Percentiles rank a stretch among this genome's conserved stretches.
Conservation (phyloP, 1,284 basidiomycete species). For the Hypsizygus ulmarius region DNA sequence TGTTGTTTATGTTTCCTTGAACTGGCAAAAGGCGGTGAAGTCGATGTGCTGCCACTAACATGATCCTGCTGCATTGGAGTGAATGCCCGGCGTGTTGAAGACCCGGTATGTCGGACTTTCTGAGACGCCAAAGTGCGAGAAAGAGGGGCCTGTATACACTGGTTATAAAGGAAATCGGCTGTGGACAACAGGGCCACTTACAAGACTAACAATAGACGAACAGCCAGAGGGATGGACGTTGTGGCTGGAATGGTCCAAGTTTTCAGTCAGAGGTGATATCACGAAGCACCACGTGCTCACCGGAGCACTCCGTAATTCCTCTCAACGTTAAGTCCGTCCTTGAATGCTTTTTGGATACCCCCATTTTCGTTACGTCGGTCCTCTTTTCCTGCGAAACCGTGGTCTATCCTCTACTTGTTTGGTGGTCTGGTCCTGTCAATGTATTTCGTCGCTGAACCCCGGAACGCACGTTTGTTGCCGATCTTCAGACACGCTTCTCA, state of each 20-base stretch:
- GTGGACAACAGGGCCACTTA: neutral
- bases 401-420: neutral
- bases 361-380: neutral
- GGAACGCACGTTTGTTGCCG: slow-evolving; percentile 13
- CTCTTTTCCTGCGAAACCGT: too few relatives aligned
- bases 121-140: slow-evolving; percentile 5
- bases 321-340: slow-evolving; percentile 18
- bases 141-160: neutral
- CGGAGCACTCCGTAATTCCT: slow-evolving; percentile 28
- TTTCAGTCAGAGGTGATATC: slow-evolving; percentile 30
- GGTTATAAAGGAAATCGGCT: neutral
- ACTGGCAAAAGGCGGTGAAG: slow-evolving; percentile 11
- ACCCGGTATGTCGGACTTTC: slow-evolving; percentile 3
- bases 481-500: neutral
- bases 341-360: slow-evolving; percentile 4
- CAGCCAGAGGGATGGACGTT: slow-evolving; percentile 2
- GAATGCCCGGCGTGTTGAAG: slow-evolving; percentile 11
- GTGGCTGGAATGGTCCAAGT: slow-evolving; percentile 5
- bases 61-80: slow-evolving; percentile 17
- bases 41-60: slow-evolving; percentile 5
- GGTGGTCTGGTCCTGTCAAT: neutral
- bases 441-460: neutral
- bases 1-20: slow-evolving; percentile 23
- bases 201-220: slow-evolving; percentile 5
- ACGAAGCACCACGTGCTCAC: slow-evolving; percentile 24